Base-by-base conservation (phyloP, 164 flowering plant genomes). In the Santalum album region DNA sequence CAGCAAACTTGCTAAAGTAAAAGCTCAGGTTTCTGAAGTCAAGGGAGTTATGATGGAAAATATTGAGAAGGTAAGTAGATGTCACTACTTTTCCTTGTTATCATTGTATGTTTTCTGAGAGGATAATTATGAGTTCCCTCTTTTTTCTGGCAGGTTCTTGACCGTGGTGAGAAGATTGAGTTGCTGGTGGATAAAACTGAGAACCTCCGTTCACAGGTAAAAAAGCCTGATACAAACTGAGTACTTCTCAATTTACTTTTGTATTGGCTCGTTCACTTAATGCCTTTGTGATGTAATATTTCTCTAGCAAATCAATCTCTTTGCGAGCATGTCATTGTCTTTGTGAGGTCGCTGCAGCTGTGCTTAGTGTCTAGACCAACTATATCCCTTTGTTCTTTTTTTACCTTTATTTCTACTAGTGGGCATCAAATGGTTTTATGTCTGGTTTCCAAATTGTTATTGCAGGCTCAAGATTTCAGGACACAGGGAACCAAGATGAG, bases 1-100 rank as follows among this genome's bases (percentile, higher is more conserved):
- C 9, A 68, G 50, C 61, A 68, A 68, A 49, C 60, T 70, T 46
- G 57, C 60, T 21, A 65, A 70, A 43, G 70, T 65, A 16, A 61
- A 61, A 51, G 63, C 66, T 62, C 69, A 65, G 22, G 66, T 69
- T 58, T 55, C 62, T 57, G 73, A 69, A 70, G 73, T 70, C 16
- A 69, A 69, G 50, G 66, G 73, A 29, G 65, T 65, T 22, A 69
- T 64, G 69, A 56, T 61, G 66, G 66, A 70, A 57, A 70, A 70
- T 24, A 65, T 70, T 36, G 73, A 70, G 53, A 61, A 65, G 69
- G 72, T 60, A 46, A 15, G 44, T 39, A 16, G 4, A 12, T 49
- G 7, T 46, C 18, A 0, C 14, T 0, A 10, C 12, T 19, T 46
- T 15, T 46, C 4, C 16, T 46, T 46, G 6, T 46, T 20, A 4